Conservation (phyloP, 192 early-diverging fungal species). For the Martensiomyces pterosporus region DNA sequence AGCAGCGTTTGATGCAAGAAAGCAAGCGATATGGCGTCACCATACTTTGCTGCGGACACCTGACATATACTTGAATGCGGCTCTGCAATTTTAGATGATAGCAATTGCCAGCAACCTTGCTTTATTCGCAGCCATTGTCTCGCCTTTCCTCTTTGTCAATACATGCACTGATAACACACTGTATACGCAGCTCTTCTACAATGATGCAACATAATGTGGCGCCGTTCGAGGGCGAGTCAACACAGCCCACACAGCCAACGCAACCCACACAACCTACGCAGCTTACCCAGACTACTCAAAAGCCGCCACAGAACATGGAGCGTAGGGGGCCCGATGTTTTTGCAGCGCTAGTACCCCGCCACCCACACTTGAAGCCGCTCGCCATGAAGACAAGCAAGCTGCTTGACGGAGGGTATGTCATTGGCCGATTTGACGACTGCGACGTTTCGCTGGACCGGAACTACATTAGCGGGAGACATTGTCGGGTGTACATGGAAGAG, state of each 20-base stretch:
- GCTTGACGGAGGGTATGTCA: constrained; percentile 27
- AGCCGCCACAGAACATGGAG: constrained; percentile 15
- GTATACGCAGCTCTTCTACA: neutral
- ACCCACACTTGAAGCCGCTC: constrained; percentile 35
- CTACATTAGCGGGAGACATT: constrained; percentile 39
- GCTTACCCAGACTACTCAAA: constrained; percentile 24
- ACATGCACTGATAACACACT: no score
- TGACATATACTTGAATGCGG: no score
- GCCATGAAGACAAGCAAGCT: constrained; percentile 23
- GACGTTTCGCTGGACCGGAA: constrained; percentile 26
- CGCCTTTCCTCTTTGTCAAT: constrained; percentile 48
- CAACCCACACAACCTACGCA: constrained; percentile 43
- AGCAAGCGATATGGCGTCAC: no score
- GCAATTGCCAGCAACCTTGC: no score
- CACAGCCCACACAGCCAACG: constrained; percentile 30
- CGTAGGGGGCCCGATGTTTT: constrained; percentile 16
- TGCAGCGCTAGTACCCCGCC: constrained; percentile 28
- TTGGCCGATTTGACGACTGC: constrained; percentile 32
- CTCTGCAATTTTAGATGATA: no score
- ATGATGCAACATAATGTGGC: neutral
- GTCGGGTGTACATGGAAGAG: constrained; percentile 31
- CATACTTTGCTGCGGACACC: no score
- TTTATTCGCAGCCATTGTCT: neutral
- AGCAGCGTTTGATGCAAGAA: no score
- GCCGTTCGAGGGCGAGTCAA: neutral